These are phyloP conservation scores for Sordariomycetes sp. DNA, from an alignment of 2,329 filamentous ascomycete species.

Conservation along the genomic window DNA sequence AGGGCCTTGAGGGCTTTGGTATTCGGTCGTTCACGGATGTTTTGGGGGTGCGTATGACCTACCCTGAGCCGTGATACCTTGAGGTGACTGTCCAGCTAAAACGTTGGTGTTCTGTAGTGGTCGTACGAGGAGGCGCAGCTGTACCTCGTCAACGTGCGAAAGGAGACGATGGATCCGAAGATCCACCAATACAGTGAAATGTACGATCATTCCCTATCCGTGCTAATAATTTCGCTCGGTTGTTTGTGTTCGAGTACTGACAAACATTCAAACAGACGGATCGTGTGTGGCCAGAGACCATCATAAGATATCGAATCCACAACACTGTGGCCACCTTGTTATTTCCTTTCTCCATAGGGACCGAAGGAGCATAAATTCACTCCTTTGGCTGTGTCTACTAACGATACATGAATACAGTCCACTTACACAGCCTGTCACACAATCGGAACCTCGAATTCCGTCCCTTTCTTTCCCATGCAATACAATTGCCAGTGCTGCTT, in stretches of 20 bases:
- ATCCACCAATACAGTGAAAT: slow-evolving; percentile 17
- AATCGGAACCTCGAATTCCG: too few species aligned
- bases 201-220: background rate
- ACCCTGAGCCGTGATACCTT: background rate
- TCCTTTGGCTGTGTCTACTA: too few species aligned
- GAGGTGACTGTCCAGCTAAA: background rate
- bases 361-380: too few species aligned
- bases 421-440: too few species aligned
- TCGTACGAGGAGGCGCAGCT: slow-evolving; percentile 17
- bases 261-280: background rate
- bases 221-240: background rate
- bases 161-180: slow-evolving; percentile 18
- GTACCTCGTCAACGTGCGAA: slow-evolving; percentile 18
- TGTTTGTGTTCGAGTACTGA: background rate
- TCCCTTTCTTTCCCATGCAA: too few species aligned
- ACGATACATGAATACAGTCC: too few species aligned
- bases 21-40: slow-evolving; percentile 13
- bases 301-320: too few species aligned
- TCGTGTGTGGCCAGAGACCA: background rate
- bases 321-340: too few species aligned
- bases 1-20: slow-evolving; percentile 14
- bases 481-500: too few species aligned
- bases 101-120: background rate
- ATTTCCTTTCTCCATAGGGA: too few species aligned
- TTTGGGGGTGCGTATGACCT: slow-evolving; percentile 14